These are phyloP conservation scores for Aureobasidium leucospermi DNA, from an alignment of 2,329 filamentous ascomycete species.

Conservation along the genomic window DNA sequence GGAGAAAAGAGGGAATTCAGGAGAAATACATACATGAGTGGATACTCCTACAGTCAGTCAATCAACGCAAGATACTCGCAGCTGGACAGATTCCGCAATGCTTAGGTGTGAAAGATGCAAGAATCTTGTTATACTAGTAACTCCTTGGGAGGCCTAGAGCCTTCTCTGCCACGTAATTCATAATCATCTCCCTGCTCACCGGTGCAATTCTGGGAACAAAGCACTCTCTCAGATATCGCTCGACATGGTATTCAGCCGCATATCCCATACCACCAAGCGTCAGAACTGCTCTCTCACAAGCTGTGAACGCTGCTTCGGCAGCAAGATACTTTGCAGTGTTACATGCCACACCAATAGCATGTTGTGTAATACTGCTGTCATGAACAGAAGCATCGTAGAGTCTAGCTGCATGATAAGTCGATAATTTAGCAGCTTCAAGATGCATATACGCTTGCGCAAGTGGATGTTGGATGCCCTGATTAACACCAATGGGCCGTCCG, in stretches of 20 bases:
- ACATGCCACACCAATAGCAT: conserved; percentile 47
- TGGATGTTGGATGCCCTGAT: conserved; percentile 59
- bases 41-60: no score
- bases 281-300: conserved; percentile 52
- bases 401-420: conserved; percentile 53
- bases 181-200: conserved; percentile 41
- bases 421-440: conserved; percentile 53
- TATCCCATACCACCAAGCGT: conserved; percentile 58
- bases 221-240: conserved; percentile 52
- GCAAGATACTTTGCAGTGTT: conserved; percentile 53
- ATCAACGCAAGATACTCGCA: no score
- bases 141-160: conserved; percentile 60
- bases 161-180: conserved; percentile 24
- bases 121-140: conserved; percentile 40
- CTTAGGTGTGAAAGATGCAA: not conserved
- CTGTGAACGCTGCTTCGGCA: conserved; percentile 53
- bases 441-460: conserved; percentile 59
- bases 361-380: conserved; percentile 33
- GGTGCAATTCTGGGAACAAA: conserved; percentile 54
- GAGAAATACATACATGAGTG: no score
- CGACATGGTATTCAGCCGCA: conserved; percentile 56
- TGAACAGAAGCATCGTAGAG: conserved; percentile 47
- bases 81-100: not conserved
- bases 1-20: no score
- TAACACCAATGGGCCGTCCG: conserved; percentile 56